Base-by-base conservation (phyloP, 306 rosid species). In the Calophaca sinica region DNA sequence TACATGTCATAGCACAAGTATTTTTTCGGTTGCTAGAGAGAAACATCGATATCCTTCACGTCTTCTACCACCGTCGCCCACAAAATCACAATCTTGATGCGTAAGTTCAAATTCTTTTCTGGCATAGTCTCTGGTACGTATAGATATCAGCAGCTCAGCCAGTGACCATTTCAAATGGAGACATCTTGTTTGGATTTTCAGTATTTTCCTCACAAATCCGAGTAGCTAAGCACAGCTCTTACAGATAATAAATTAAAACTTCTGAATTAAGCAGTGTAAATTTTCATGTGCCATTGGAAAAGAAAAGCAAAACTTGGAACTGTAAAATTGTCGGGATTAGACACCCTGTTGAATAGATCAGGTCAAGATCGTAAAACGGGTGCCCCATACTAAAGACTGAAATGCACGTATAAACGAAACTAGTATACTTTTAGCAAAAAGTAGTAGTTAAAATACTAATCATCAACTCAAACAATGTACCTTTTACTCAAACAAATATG, bases 401-500 rank as follows among this genome's bases (percentile, higher is more conserved):
- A 20, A 20, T 20, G 26, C 26, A 20, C 26, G 76, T 45, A 45
- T 38, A 26, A 49, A 77, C 58, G 36, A 49, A n/a, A 68, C 20
- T 13, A 41, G 2, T 5, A 14, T 69, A 62, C 57, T 15, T 70
- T 31, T 11, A 33, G 68, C 51, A 63, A 62, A 62, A 20, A 62
- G 5, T 11, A 63, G 64, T 33, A 54, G 74, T 68, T 26, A 60
- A 52, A 45, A 48, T 36, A 14, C 59, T 9, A 42, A 13, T 64
- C 44, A 45, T 62, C 44, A 45, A 28, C 71, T 73, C 77, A 72
- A 72, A 71, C 68, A 53, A 20, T 20, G 31, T 68, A 33, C 61
- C 55, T 75, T 64, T 45, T 45, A 78, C 74, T 39, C 73, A 71
- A 74, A 76, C 83, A 69, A 42, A 58, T n/a, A 62, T 63, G 81